Evolutionary conservation across 2,329 filamentous ascomycete species (phyloP).

Genomic region (Colletotrichum kahawae): DNA sequence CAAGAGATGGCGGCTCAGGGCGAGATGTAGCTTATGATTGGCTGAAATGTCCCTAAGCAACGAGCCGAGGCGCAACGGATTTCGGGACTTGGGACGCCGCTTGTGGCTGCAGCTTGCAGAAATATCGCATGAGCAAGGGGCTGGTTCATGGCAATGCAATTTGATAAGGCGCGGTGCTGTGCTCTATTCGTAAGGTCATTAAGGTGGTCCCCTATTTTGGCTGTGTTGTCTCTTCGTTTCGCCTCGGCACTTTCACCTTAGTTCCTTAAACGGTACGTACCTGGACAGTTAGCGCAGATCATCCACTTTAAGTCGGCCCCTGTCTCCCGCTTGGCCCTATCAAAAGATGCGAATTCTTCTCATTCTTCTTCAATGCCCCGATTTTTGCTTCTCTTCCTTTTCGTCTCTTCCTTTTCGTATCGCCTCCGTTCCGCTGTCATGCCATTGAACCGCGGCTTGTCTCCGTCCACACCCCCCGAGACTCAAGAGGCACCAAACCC

Average conservation of each 20-base stretch:
- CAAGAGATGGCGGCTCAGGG: conserved; percentile 3
- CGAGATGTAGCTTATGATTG: background rate
- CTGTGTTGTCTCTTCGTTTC: background rate
- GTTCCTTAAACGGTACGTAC: background rate
- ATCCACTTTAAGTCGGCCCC: background rate
- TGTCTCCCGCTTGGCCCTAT: background rate
- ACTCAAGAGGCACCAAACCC: background rate
- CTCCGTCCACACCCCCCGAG: background rate
- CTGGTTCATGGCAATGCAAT: background rate
- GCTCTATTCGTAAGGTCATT: background rate
- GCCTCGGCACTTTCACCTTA: conserved; percentile 1
- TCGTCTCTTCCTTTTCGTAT: background rate
- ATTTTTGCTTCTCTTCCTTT: background rate
- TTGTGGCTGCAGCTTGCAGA: background rate
- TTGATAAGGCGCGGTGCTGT: background rate
- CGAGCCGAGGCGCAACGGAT: conserved; percentile 16
- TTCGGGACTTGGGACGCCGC: conserved; percentile 3
- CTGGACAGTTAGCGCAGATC: conserved; percentile 5
- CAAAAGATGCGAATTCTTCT: background rate
- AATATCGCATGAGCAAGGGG: background rate
- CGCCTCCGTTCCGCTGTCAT: background rate
- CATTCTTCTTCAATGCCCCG: background rate
- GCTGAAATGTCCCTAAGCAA: background rate
- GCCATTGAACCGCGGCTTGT: conserved; percentile 3
- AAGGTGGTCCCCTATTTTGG: background rate